Evolutionary conservation across 805 yeast species (phyloP).

Genomic region (Wilhelminamyces savonicus): DNA sequence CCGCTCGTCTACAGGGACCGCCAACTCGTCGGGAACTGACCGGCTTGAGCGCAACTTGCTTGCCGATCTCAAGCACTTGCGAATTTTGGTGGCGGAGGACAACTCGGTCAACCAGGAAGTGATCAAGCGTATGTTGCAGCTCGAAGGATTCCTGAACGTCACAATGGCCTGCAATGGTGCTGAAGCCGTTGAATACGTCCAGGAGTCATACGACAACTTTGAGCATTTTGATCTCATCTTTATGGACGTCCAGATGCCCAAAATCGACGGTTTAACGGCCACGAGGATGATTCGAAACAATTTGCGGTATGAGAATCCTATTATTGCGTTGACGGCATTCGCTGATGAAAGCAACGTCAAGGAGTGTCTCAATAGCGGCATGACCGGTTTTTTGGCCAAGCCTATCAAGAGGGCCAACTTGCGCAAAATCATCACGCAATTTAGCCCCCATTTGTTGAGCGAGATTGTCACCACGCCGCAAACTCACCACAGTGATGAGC

Average conservation of each 20-base stretch:
- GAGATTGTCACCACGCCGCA: conserved; percentile 31
- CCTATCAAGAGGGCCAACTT: conserved; percentile 75
- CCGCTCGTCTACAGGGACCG: conserved; percentile 48
- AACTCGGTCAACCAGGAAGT: conserved; percentile 93
- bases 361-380: conserved; percentile 83
- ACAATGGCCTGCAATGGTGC: conserved; percentile 85
- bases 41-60: conserved; percentile 12
- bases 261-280: conserved; percentile 81
- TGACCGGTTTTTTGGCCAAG: conserved; percentile 85
- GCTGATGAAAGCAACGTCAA: conserved; percentile 88
- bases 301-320: conserved; percentile 59
- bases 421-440: conserved; percentile 47
- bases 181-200: conserved; percentile 72
- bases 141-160: conserved; percentile 73
- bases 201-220: conserved; percentile 35
- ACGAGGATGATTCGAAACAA: conserved; percentile 67
- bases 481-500: conserved; percentile 20
- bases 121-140: conserved; percentile 74
- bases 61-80: conserved; percentile 25
- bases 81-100: conserved; percentile 87
- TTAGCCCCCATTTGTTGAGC: conserved; percentile 30
- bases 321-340: conserved; percentile 92
- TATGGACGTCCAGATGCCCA: conserved; percentile 99
- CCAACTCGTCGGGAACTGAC: conserved; percentile 24
- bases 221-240: conserved; percentile 65